phyloP scores from a whole-genome alignment of 768 basidiomycete genomes.

The Pulveroboletus sp. region DNA sequence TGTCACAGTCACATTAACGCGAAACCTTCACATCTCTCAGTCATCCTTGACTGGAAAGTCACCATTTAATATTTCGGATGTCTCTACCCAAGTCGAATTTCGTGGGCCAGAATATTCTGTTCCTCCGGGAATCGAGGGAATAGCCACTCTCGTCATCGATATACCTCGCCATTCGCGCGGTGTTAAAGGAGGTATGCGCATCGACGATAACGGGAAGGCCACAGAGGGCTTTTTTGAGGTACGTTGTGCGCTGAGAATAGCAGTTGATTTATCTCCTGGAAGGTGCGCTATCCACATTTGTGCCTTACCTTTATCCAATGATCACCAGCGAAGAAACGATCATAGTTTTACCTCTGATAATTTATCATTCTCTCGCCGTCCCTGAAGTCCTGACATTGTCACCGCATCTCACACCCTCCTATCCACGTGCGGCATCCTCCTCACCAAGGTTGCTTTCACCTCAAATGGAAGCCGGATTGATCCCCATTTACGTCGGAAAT shows the following conservation, averaged over 20 bases:
- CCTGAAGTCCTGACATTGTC: conserved; percentile 38
- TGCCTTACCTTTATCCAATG: conserved; percentile 9
- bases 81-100: conserved; percentile 65
- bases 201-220: conserved; percentile 44
- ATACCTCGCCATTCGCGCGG: conserved; percentile 67
- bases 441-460: conserved; percentile 25
- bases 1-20: conserved; percentile 56
- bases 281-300: conserved; percentile 43
- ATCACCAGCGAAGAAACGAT: conserved; percentile 63
- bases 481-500: conserved; percentile 9
- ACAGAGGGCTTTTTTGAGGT: conserved; percentile 69
- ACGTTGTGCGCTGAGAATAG: conserved; percentile 57
- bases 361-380: conserved; percentile 62
- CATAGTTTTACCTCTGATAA: conserved; percentile 59
- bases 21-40: conserved; percentile 57
- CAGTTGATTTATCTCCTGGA: conserved; percentile 62
- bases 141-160: conserved; percentile 78
- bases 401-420: conserved; percentile 11
- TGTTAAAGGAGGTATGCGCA: conserved; percentile 57
- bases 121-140: conserved; percentile 70
- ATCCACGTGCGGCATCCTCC: conserved; percentile 17
- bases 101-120: conserved; percentile 74
- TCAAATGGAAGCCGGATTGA: conserved; percentile 14
- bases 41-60: conserved; percentile 20
- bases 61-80: conserved; percentile 55